Percentiles rank a stretch among this genome's conserved stretches.
Evolutionary conservation across 768 basidiomycete genomes (phyloP).

Genomic region (Tephrocybe sp.): DNA sequence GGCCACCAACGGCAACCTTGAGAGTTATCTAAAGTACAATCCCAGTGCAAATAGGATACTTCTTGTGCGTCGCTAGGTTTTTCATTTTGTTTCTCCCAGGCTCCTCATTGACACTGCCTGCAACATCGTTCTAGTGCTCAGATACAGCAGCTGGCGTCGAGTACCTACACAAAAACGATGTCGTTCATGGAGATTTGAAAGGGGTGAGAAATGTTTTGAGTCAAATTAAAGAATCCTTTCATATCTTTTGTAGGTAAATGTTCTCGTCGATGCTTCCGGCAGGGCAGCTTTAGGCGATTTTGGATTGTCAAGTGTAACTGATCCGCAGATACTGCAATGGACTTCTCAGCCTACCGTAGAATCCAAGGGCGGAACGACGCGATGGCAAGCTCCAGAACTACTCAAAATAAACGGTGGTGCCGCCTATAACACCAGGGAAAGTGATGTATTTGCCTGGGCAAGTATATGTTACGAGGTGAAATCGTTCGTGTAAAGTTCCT

Average conservation of each 20-base stretch:
- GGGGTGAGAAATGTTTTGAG: not conserved
- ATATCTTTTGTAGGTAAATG: not conserved
- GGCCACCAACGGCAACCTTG: not conserved
- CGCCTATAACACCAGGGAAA: not conserved
- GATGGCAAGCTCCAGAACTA: conserved; percentile 4
- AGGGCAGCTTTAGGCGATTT: not conserved
- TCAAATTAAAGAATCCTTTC: no score
- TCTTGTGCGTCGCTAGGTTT: not conserved
- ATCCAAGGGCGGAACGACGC: not conserved
- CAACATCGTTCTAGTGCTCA: not conserved
- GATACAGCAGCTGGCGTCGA: conserved; percentile 5
- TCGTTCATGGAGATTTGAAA: conserved; percentile 6
- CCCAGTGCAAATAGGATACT: not conserved
- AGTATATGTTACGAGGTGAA: conserved; percentile 4
- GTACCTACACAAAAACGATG: conserved; percentile 3
- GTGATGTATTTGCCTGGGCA: conserved; percentile 8
- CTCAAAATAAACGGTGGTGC: not conserved
- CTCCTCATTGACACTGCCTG: no score
- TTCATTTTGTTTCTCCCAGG: no score
- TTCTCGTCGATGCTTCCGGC: not conserved
- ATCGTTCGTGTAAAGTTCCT: no score
- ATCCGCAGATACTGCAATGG: not conserved
- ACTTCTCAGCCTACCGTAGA: not conserved
- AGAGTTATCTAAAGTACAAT: not conserved
- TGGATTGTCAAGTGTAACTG: not conserved